Evolutionary conservation across 2,329 filamentous ascomycete species (phyloP), one percentile per base, ranked within the genome.

Genomic region (Monilinia fructigena): DNA sequence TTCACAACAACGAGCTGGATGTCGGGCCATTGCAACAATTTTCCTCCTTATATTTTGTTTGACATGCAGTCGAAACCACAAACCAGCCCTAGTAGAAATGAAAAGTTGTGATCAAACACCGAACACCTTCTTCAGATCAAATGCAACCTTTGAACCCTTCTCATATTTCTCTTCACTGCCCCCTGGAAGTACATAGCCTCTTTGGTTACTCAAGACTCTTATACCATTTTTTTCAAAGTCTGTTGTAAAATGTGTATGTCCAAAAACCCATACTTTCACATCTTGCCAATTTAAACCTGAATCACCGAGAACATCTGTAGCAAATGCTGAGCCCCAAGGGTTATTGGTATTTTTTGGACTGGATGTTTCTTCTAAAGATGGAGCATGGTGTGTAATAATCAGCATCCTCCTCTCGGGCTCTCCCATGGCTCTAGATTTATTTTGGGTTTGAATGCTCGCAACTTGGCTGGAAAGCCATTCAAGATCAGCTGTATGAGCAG

Each of bases 261-360:
- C 81, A 71, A 79, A 82, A 0, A 82, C 71, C 81, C 80, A 82
- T 26, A 70, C 65, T 56, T 78, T 77, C 0, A 80, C 76, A 0
- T 72, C 70, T 0, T 7, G 4, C 54, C 35, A 56, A n/a, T 66
- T 64, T 56, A 56, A 63, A 23, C 38, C 47, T 26, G 31, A 53
- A 45, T 38, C 65, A 0, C 70, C 68, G 2, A 83, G 70, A 2
- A 85, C 68, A 63, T 86, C 82, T 0, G 84, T 86, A 7, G 80
- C 83, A 74, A 86, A 88, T 0, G 82, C 85, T 12, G 78, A 78
- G 0, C 73, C 75, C 18, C 65, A 67, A 45, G 65, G 42, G 28
- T 66, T 69, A 76, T 72, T 31, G 18, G 77, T 71, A 60, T 88
- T 77, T 68, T 81, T 78, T 0, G 84, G 84, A 2, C 78, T 77